Evolutionary conservation across 2,329 filamentous ascomycete species (phyloP), one percentile per base, ranked within the genome.

Genomic region (Parasarocladium wereldwijsianum): DNA sequence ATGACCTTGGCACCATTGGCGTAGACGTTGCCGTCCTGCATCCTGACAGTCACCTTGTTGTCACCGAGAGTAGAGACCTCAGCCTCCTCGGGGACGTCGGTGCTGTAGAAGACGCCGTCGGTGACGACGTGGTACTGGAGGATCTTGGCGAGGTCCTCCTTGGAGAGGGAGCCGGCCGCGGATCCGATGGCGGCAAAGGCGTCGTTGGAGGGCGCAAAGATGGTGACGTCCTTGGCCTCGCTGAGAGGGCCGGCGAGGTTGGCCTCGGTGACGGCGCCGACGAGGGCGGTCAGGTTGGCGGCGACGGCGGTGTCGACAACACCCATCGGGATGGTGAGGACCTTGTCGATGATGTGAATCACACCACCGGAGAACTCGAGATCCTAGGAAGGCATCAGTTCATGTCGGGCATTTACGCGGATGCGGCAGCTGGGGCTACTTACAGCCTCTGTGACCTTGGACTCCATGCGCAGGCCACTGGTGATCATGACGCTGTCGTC

Each of bases 271-370:
- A 68, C 36, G 5, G 64, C 60, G 7, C 62, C 64, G 14, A 54
- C 49, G n/a, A 71, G 52, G 8, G 64, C 49, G n/a, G 67, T 66
- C 26, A 32, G 23, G 10, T 32, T 24, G 14, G 28, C 24, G 8
- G 22, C 22, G n/a, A 32, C 13, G n/a, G 30, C 30, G 7, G 30
- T 32, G 30, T 17, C 26, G 5, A 24, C 19, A 12, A 45, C 23
- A 38, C 45, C 43, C 34, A 34, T 28, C 23, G 43, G 43, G 14
- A 45, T 52, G 3, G 55, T 50, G 16, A 66, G 49, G 16, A 66
- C 50, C 3, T 52, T 52, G 47, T 66, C 58, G 40, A 65, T 52
- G n/a, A 64, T 44, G 35, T 67, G 62, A 21, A 66, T 48, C 11
- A 61, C 45, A n/a, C 62, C 61, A 27, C 57, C 57, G 6, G 46